Percentiles rank a stretch among this genome's conserved stretches.
Evolutionary conservation across 192 early-diverging fungal species (phyloP).

Genomic region (Mortierella claussenii): DNA sequence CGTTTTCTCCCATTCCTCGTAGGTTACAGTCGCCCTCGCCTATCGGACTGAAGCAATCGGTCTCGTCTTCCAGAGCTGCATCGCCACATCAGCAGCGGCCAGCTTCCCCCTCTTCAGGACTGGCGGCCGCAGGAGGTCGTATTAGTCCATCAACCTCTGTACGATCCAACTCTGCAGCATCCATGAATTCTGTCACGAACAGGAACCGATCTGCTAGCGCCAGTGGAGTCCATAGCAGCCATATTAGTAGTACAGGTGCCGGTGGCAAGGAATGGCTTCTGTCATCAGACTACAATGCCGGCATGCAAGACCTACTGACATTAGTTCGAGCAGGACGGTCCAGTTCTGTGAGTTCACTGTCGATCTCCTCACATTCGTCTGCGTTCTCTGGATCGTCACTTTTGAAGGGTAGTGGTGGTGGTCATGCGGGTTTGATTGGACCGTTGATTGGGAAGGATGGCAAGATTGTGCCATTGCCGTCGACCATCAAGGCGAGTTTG

Average conservation of each 20-base stretch:
- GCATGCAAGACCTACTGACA: conserved; percentile 46
- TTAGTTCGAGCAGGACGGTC: conserved; percentile 44
- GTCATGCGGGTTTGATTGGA: not conserved
- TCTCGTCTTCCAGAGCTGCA: not conserved
- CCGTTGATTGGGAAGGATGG: conserved; percentile 48
- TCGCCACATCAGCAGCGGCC: conserved; percentile 4
- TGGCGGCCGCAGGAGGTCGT: not conserved
- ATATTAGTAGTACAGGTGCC: not conserved
- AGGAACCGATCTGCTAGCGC: conserved; percentile 31
- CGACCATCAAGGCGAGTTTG: conserved; percentile 42
- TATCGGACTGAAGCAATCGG: not conserved
- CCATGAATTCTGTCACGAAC: not conserved
- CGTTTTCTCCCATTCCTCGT: conserved; percentile 39
- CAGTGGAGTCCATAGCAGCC: not conserved
- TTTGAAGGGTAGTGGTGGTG: not conserved
- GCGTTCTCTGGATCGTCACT: too few species aligned
- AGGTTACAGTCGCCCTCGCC: conserved; percentile 44
- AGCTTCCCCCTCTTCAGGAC: conserved; percentile 5
- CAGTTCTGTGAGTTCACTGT: conserved; percentile 34
- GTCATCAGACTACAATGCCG: conserved; percentile 47
- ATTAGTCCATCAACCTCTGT: not conserved
- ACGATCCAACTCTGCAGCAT: too few species aligned
- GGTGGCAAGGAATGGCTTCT: conserved; percentile 37
- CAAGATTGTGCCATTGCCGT: conserved; percentile 33
- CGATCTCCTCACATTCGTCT: conserved; percentile 12